Conservation (phyloP, 306 rosid species). For the Urtica urens region DNA sequence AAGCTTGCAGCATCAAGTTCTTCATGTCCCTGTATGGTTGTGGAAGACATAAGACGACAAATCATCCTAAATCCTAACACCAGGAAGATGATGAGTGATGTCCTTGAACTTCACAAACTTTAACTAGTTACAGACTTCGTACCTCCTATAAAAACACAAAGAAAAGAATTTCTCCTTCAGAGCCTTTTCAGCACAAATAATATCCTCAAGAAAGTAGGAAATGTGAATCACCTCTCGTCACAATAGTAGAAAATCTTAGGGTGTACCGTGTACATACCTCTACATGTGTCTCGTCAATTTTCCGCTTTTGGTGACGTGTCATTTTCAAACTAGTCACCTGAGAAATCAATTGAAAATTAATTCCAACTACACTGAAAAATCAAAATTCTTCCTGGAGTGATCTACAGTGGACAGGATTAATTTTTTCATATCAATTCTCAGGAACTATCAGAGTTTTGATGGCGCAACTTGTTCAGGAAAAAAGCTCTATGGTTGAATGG, state of each 20-base stretch:
- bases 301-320: slow-evolving; percentile 98
- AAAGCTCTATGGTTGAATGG: background rate
- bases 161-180: no score
- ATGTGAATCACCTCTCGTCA: slow-evolving; percentile 2
- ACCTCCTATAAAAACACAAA: no score
- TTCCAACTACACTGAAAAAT: background rate
- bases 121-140: no score
- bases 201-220: no score
- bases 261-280: slow-evolving; percentile 46
- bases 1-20: slow-evolving; percentile 99
- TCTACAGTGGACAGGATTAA: no score
- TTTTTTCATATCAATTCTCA: background rate
- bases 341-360: slow-evolving; percentile 13
- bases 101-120: no score
- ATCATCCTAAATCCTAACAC: no score
- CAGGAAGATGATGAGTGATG: no score
- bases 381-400: no score
- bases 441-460: background rate
- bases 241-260: background rate
- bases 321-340: slow-evolving; percentile 92
- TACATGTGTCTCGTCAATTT: slow-evolving; percentile 94
- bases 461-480: background rate
- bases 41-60: no score
- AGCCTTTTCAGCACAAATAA: no score
- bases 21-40: slow-evolving; percentile 71